Base-by-base conservation (phyloP, 352 stramenopile genomes). In the Globisporangium camurandrum region DNA sequence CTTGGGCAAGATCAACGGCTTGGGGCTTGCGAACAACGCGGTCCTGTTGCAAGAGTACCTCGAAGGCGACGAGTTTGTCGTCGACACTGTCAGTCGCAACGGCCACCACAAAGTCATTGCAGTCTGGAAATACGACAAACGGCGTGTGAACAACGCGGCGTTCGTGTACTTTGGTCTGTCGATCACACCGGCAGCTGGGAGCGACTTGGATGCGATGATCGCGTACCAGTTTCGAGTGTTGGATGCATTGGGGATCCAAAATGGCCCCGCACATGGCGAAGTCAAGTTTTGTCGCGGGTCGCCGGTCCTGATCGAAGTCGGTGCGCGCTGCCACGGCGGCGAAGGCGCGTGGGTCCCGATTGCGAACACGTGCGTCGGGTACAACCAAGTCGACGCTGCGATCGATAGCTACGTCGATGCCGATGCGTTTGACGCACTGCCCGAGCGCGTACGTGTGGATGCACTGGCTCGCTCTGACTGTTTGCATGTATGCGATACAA, bases 51-150 rank as follows among this genome's bases (percentile, higher is more conserved):
- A 98, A 61, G 93, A 98, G 62, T 98, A 95, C 57, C 71, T 98
- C 2, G 76, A 86, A 46, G 96, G 95, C 11, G 80, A 87, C 50
- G 96, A 99, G 65, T 99, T 97, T 69, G 95, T 97, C 5, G 77
- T 99, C 14, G 95, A 99, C 71, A 95, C 92, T 8, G 93, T 98
- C 12, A 96, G 77, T 50, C 84, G 82, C 44, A 70, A 96, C 57
- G 95, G 95, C 6, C 61, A 92, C 47, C 87, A 98, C 69, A 98
- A 98, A 59, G 84, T 98, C 40, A 87, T 88, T 31, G 95, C 93
- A 19, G 81, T 99, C 12, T 99, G 95, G 96, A 95, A 96, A 63
- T 98, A 99, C 64, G 95, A 99, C 67, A 98, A 98, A 75, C 77
- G 95, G 38, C 75, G 82, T 9, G 85, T 96, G 34, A 98, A 98